Evolutionary conservation across 163 green algal genomes (phyloP), one percentile per base, ranked within the genome.

Genomic region (Chlamydomonas reinhardtii): DNA sequence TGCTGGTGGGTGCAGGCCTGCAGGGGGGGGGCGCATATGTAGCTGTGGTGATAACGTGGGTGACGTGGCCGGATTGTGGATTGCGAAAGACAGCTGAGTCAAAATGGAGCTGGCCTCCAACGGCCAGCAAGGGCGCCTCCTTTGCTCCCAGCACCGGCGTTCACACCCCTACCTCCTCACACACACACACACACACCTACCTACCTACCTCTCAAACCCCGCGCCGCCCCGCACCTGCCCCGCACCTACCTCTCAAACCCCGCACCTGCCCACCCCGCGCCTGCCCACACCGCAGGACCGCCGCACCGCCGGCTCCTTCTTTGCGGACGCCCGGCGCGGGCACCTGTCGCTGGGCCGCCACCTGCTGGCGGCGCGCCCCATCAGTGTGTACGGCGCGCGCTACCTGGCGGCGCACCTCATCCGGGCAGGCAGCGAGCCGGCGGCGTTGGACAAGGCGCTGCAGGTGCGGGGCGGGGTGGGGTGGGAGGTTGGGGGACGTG

Each of bases 381-480:
- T 85, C 48, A 19, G 16, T 4, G 70, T 80, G 70, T 86, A 86
- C 80, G 80, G 70, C 54, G 70, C 71, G 14, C 35, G 74, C 2
- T 88, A 83, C 73, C 73, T 88, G 83, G 65, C 71, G 8, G 76
- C 65, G 19, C 83, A 82, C 73, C 83, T 89, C 24, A 82, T 82
- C 2, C 48, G 61, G 32, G 52, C 65, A 17, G 69, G 73, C 74
- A 73, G 68, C 43, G 78, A 85, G 24, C 68, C 68, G 31, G 68
- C 52, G 32, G 31, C 77, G 68, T 68, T 85, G 78, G 78, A 85
- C 31, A 29, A 31, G 52, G 78, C 78, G 32, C 68, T 85, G 52
- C 68, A 77, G 78, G 78, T 77, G 66, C 0, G 74, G 62, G 73
- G 25, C 31, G 66, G 39, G 66, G 14, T 12, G 27, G 29, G 39